Evolutionary conservation across 345 rosid genomes (phyloP).

Genomic region (Heritiera fomes): DNA sequence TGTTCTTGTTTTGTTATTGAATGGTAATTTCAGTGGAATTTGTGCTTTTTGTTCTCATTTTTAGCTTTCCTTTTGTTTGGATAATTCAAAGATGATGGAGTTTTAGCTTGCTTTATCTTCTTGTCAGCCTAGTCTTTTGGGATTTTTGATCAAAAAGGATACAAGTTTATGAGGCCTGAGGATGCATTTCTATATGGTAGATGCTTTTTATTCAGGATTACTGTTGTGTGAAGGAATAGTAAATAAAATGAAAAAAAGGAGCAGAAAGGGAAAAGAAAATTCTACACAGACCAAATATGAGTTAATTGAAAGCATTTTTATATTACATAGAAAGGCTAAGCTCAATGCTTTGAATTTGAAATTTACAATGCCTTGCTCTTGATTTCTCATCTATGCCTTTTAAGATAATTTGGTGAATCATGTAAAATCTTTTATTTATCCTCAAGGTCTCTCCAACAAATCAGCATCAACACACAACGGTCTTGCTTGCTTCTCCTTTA

Average conservation of each 20-base stretch:
- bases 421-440: too few species aligned
- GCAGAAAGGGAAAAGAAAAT: constrained; percentile 7
- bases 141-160: constrained; percentile 4
- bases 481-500: too few species aligned
- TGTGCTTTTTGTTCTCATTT: too few species aligned
- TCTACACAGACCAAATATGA: not conserved
- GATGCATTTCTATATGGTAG: not conserved
- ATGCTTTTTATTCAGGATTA: not conserved
- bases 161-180: constrained; percentile 1
- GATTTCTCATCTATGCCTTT: constrained; percentile 1
- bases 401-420: not conserved
- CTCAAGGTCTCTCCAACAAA: too few species aligned
- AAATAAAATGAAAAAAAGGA: not conserved
- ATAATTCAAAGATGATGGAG: not conserved
- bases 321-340: constrained; percentile 14
- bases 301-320: constrained; percentile 11
- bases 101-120: not conserved
- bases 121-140: constrained; percentile 4
- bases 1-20: not conserved
- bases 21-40: too few species aligned
- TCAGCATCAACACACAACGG: too few species aligned
- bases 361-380: constrained; percentile 7
- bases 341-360: not conserved
- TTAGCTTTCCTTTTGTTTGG: not conserved
- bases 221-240: not conserved